Evolutionary conservation across 2,329 filamentous ascomycete species (phyloP).

Genomic region (Myotisia sp.): DNA sequence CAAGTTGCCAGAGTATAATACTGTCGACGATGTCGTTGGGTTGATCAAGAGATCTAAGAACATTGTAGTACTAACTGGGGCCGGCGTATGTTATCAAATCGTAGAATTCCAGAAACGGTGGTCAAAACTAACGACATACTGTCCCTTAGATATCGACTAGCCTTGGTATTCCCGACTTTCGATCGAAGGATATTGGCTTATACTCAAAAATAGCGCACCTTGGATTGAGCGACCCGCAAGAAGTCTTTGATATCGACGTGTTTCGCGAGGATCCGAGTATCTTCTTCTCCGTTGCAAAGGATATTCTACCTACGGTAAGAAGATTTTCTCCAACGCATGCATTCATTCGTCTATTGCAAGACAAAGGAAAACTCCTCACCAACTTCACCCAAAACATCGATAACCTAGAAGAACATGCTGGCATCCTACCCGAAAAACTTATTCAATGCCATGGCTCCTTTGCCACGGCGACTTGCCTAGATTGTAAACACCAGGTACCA

Average conservation of each 20-base stretch:
- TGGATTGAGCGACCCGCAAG: slow-evolving; percentile 70
- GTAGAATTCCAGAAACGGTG: background rate
- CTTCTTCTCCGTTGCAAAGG: slow-evolving; percentile 83
- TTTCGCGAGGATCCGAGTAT: slow-evolving; percentile 77
- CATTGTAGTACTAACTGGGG: slow-evolving; percentile 86
- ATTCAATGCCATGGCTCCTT: slow-evolving; percentile 96
- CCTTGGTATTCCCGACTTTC: slow-evolving; percentile 91
- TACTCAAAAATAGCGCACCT: slow-evolving; percentile 73
- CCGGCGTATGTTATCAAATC: slow-evolving; percentile 42
- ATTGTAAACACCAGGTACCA: slow-evolving; percentile 58
- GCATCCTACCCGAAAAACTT: slow-evolving; percentile 64
- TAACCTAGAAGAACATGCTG: slow-evolving; percentile 79
- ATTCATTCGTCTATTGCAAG: slow-evolving; percentile 80
- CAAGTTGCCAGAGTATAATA: slow-evolving; percentile 68
- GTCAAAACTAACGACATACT: slow-evolving; percentile 5
- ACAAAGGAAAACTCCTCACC: slow-evolving; percentile 76
- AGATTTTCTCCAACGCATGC: slow-evolving; percentile 83
- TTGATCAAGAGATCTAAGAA: slow-evolving; percentile 62
- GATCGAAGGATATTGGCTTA: slow-evolving; percentile 81
- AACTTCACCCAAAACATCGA: slow-evolving; percentile 99
- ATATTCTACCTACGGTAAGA: slow-evolving; percentile 69
- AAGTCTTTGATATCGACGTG: slow-evolving; percentile 82
- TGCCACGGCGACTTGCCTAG: slow-evolving; percentile 76
- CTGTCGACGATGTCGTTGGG: slow-evolving; percentile 69
- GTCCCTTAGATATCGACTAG: slow-evolving; percentile 64